These are phyloP conservation scores for Helotiales sp. DNA, from an alignment of 2,329 filamentous ascomycete genomes.

Conservation along the genomic window DNA sequence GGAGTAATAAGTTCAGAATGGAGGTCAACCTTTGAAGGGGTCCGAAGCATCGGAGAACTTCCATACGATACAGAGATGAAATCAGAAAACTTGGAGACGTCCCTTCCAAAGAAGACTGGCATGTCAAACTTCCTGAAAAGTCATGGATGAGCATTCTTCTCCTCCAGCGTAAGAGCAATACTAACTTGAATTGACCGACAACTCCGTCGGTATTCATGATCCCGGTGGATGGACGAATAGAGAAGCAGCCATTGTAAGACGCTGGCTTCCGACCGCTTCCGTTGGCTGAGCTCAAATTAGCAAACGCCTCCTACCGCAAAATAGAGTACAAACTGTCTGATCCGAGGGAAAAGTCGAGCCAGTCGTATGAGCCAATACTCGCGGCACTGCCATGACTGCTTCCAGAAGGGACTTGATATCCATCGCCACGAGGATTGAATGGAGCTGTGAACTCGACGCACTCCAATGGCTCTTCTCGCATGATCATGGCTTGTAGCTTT, in stretches of 20 bases:
- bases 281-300: not conserved
- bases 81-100: no score
- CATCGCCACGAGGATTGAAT: not conserved
- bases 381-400: not conserved
- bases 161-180: no score
- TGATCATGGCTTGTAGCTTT: not conserved
- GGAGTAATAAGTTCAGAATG: no score
- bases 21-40: no score
- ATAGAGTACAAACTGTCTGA: not conserved
- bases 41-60: no score
- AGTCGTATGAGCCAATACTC: slow-evolving; percentile 41
- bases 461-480: not conserved
- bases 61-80: no score
- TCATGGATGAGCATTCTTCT: no score
- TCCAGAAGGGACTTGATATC: not conserved
- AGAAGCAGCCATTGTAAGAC: not conserved
- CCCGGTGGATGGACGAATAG: not conserved
- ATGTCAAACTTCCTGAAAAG: no score
- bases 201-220: no score
- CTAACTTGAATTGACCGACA: no score
- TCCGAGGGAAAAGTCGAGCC: slow-evolving; percentile 30
- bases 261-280: not conserved
- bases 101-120: no score
- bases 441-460: not conserved
- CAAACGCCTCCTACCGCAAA: no score